Evolutionary conservation across 1,284 basidiomycete species (phyloP).

Genomic region (Puccinia horiana): DNA sequence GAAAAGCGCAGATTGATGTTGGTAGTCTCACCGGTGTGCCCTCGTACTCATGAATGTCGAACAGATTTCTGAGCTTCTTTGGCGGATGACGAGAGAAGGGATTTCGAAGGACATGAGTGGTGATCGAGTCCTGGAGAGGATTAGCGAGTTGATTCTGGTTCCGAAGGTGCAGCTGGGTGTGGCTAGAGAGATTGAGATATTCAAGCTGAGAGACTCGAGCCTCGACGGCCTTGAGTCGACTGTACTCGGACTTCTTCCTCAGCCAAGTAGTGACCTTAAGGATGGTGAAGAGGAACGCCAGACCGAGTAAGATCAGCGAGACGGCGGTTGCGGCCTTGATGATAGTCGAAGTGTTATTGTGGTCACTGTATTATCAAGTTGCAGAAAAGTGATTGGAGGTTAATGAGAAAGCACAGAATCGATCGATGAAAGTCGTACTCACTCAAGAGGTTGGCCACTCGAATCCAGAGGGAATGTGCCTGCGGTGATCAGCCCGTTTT

Average conservation of each 20-base stretch:
- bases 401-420: background rate
- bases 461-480: slow-evolving; percentile 12
- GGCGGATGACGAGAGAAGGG: background rate
- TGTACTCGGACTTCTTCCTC: slow-evolving; percentile 6
- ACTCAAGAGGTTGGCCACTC: slow-evolving; percentile 25
- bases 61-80: slow-evolving; percentile 21
- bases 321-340: slow-evolving; percentile 11
- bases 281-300: slow-evolving; percentile 13
- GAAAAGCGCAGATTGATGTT: background rate
- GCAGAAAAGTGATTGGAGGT: background rate
- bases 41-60: slow-evolving; percentile 30
- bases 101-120: background rate
- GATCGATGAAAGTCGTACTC: no score
- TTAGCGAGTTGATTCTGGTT: background rate
- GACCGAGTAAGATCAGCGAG: slow-evolving; percentile 21
- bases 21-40: slow-evolving; percentile 9
- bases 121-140: background rate
- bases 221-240: slow-evolving; percentile 6
- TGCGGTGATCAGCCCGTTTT: background rate
- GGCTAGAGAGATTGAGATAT: background rate
- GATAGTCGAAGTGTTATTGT: slow-evolving; percentile 22
- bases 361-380: background rate
- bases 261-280: slow-evolving; percentile 19
- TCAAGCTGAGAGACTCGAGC: slow-evolving; percentile 12
- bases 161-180: background rate